Conservation (phyloP, 805 yeast genomes). For the Yamadazyma akitaensis region DNA sequence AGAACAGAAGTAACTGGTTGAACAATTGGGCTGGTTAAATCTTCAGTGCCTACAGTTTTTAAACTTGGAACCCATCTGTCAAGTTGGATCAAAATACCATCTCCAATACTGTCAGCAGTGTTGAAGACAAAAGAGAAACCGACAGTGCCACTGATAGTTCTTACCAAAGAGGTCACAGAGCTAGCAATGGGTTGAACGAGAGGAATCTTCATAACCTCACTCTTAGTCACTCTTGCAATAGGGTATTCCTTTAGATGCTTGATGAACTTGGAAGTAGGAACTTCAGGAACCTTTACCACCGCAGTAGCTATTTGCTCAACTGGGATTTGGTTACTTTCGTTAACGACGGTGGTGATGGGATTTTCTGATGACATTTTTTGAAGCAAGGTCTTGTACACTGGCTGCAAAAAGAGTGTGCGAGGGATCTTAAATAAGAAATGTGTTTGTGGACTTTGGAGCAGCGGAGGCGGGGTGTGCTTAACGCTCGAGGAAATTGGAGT, state of each 20-base stretch:
- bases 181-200: neutral
- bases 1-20: slow-evolving; percentile 47
- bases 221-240: slow-evolving; percentile 9
- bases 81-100: slow-evolving; percentile 50
- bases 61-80: slow-evolving; percentile 60
- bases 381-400: neutral
- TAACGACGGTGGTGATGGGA: neutral
- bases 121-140: slow-evolving; percentile 36
- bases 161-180: slow-evolving; percentile 4
- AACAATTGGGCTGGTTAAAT: slow-evolving; percentile 45
- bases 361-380: neutral
- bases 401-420: neutral
- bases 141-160: neutral
- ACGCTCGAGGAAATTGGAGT: neutral
- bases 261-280: slow-evolving; percentile 5
- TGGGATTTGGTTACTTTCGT: neutral
- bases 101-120: slow-evolving; percentile 51
- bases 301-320: neutral
- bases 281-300: neutral
- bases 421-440: neutral
- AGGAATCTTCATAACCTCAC: slow-evolving; percentile 6
- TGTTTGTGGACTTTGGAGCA: neutral
- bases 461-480: neutral
- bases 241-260: slow-evolving; percentile 15
- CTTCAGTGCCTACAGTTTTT: slow-evolving; percentile 51